These are phyloP conservation scores for Fusarium sp. DNA, from an alignment of 2,329 filamentous ascomycete genomes.

Conservation along the genomic window DNA sequence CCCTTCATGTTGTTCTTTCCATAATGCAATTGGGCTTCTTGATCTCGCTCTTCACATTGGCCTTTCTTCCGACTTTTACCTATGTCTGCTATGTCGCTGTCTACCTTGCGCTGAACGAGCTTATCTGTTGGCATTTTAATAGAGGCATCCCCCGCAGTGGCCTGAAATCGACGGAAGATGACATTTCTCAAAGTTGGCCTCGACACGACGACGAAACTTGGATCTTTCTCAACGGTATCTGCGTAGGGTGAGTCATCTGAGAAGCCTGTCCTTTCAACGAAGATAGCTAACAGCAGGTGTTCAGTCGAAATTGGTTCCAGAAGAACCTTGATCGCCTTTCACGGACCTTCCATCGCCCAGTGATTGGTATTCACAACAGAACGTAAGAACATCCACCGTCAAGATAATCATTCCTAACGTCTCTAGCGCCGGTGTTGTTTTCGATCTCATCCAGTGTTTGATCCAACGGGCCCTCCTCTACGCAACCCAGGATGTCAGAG, in stretches of 20 bases:
- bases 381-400: neutral
- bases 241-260: conserved; percentile 8
- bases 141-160: conserved; percentile 13
- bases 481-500: conserved; percentile 30
- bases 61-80: neutral
- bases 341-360: conserved; percentile 25
- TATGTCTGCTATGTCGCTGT: conserved; percentile 7
- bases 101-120: neutral
- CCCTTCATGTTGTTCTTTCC: conserved; percentile 9
- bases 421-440: conserved; percentile 19
- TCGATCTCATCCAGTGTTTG: conserved; percentile 30
- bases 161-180: conserved; percentile 21
- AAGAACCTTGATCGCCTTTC: conserved; percentile 33
- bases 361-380: conserved; percentile 28
- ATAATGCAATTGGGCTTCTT: conserved; percentile 12
- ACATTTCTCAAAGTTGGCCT: conserved; percentile 8
- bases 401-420: neutral
- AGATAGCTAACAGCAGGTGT: neutral
- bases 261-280: rapidly evolving
- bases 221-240: conserved; percentile 38
- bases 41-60: conserved; percentile 2
- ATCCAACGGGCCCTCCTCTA: conserved; percentile 31
- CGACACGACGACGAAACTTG: conserved; percentile 26
- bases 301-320: conserved; percentile 28
- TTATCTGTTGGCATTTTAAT: conserved; percentile 29